These are phyloP conservation scores for Phaffia australis DNA, from an alignment of 768 basidiomycete genomes.

Conservation along the genomic window DNA sequence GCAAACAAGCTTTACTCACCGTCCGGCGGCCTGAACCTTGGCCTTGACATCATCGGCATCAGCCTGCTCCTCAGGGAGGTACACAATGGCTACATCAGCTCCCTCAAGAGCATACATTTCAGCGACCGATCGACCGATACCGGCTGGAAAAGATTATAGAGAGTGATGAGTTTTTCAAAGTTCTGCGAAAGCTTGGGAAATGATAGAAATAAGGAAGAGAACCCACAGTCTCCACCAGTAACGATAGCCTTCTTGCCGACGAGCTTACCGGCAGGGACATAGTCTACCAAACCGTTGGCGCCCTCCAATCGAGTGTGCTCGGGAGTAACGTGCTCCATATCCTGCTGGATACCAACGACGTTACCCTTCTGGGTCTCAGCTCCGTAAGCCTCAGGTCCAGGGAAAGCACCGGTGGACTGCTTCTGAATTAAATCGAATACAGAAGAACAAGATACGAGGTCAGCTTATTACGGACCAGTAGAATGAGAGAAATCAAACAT, in stretches of 20 bases:
- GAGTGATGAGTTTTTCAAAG: too few species aligned
- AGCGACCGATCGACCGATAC: slow-evolving; percentile 44
- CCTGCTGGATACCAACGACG: slow-evolving; percentile 28
- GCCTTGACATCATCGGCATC: slow-evolving; percentile 23
- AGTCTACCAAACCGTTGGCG: slow-evolving; percentile 30
- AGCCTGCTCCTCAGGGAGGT: slow-evolving; percentile 26
- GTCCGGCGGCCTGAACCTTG: not conserved
- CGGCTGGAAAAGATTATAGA: slow-evolving; percentile 30
- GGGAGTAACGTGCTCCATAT: slow-evolving; percentile 34
- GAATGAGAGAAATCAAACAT: too few species aligned
- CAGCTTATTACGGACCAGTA: too few species aligned
- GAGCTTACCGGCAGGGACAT: slow-evolving; percentile 45
- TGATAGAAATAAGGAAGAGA: too few species aligned
- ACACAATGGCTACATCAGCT: slow-evolving; percentile 32
- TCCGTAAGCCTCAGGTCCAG: slow-evolving; percentile 19
- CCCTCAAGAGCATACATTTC: slow-evolving; percentile 42
- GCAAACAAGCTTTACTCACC: not conserved
- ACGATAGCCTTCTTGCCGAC: slow-evolving; percentile 45
- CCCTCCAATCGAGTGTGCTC: slow-evolving; percentile 35
- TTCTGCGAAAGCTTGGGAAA: too few species aligned
- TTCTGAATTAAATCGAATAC: not conserved
- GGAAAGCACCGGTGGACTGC: not conserved
- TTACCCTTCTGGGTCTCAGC: slow-evolving; percentile 10
- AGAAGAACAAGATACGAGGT: not conserved
- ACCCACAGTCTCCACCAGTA: slow-evolving; percentile 39